Evolutionary conservation across 345 rosid genomes (phyloP), one percentile per base, ranked within the genome.

Genomic region (Syzygium aqueum): DNA sequence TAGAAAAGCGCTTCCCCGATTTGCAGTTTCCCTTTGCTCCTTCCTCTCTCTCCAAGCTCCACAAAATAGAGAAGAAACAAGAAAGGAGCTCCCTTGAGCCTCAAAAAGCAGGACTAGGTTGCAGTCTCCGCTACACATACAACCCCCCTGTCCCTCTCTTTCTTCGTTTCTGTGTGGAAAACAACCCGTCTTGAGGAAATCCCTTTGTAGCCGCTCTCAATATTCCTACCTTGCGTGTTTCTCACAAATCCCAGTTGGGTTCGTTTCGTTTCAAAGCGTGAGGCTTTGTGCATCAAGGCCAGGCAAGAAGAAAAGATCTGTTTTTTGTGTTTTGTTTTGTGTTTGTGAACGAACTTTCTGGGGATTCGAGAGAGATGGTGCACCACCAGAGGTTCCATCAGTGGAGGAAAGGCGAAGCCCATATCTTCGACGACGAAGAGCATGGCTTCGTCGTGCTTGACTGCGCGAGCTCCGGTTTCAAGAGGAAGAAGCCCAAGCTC

Each of bases 401-500:
- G 33, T 54, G 78, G 80, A 43, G 30, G 85, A 86, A 88, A 77
- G 40, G 87, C n/a, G 92, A 88, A 78, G 93, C 90, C 54, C 94
- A 92, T 59, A 88, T 52, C 17, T 56, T 28, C 49, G 90, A 86
- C n/a, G 91, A 88, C 50, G 89, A 86, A 65, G 89, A 89, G 56
- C 86, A 92, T 46, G 88, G 78, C 61, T 59, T 88, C 40, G 86
- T 93, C 85, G 89, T 77, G 53, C 40, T 92, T 23, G 91, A 89
- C 67, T 91, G 87, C 63, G 89, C 89, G 7, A 90, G 51, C 89
- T 85, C 87, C 59, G 86, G 56, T 87, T 92, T 85, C 89, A 95
- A 88, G 90, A 92, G 90, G 86, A 89, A 90, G 87, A 94, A 92
- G 89, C 95, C 93, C 51, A 95, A 93, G 89, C 94, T 96, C 91